These are phyloP conservation scores for Drechslera avenae DNA, from an alignment of 2,329 filamentous ascomycete species.

Conservation along the genomic window DNA sequence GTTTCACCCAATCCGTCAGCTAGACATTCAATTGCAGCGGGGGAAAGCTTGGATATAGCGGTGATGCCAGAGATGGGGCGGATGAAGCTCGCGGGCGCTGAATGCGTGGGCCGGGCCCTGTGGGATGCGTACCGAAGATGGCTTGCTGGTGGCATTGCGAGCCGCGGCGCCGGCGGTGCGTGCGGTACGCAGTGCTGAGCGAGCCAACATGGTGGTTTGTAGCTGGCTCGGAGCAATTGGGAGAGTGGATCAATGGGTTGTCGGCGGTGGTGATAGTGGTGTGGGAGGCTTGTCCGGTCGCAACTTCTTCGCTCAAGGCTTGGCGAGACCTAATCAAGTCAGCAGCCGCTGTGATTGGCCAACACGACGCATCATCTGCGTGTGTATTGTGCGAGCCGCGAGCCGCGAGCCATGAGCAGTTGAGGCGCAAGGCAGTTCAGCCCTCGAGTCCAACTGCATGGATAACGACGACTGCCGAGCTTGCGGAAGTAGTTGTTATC, in stretches of 20 bases:
- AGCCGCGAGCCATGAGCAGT: background rate
- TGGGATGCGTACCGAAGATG: constrained; percentile 53
- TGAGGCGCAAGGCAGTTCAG: background rate
- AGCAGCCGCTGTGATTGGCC: constrained; percentile 27
- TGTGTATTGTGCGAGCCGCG: background rate
- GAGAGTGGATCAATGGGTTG: constrained; percentile 44
- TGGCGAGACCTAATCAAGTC: constrained; percentile 20
- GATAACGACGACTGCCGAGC: too few relatives aligned
- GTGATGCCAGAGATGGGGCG: constrained; percentile 25
- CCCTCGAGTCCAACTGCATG: background rate
- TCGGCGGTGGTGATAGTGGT: constrained; percentile 36
- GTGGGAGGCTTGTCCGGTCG: constrained; percentile 23
- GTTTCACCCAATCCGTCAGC: constrained; percentile 42
- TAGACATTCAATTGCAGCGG: constrained; percentile 35
- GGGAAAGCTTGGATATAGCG: constrained; percentile 18
- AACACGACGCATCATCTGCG: constrained; percentile 10
- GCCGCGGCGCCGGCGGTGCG: constrained; percentile 84
- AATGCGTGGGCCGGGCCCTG: constrained; percentile 29
- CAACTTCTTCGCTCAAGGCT: constrained; percentile 26
- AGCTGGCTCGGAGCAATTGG: constrained; percentile 46
- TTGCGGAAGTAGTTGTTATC: too few relatives aligned
- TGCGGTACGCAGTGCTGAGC: constrained; percentile 86
- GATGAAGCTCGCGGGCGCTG: constrained; percentile 38
- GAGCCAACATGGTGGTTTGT: constrained; percentile 80
- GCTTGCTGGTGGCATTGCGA: constrained; percentile 61